Evolutionary conservation across 306 rosid genomes (phyloP).

Genomic region (Rosa multiflora): DNA sequence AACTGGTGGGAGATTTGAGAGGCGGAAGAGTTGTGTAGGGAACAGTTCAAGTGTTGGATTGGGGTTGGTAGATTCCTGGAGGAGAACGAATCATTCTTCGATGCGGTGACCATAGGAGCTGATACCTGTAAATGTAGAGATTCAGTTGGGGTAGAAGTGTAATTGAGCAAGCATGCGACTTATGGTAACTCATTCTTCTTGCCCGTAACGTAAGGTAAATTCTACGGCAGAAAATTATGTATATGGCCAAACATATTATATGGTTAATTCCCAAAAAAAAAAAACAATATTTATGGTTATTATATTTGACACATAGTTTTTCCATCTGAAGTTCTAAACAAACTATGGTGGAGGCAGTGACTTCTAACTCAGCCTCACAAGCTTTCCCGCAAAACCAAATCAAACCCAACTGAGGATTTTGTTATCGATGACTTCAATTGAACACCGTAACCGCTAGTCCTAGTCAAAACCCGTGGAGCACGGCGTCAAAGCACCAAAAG

Average conservation of each 20-base stretch:
- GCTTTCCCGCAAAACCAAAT: too few relatives aligned
- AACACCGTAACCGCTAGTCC: too few relatives aligned
- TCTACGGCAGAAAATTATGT: neutral
- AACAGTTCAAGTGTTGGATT: neutral
- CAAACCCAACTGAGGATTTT: too few relatives aligned
- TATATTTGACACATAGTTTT: neutral
- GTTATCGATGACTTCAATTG: too few relatives aligned
- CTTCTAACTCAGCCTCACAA: too few relatives aligned
- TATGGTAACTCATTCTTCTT: neutral
- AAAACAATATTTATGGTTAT: neutral
- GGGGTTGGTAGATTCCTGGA: conserved; percentile 29
- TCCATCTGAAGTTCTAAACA: neutral
- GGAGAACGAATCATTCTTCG: conserved; percentile 39
- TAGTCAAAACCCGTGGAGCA: too few relatives aligned
- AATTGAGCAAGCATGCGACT: neutral
- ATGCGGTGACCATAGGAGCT: conserved; percentile 2
- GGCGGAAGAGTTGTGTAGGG: neutral
- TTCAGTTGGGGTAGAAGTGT: neutral
- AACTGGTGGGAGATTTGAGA: neutral
- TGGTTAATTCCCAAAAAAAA: too few relatives aligned
- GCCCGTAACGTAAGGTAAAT: neutral
- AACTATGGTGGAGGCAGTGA: neutral
- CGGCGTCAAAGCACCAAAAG: too few relatives aligned
- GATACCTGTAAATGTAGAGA: neutral
- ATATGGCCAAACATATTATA: neutral